Base-by-base conservation (phyloP, 768 basidiomycete species). In the Mycena vitilis region DNA sequence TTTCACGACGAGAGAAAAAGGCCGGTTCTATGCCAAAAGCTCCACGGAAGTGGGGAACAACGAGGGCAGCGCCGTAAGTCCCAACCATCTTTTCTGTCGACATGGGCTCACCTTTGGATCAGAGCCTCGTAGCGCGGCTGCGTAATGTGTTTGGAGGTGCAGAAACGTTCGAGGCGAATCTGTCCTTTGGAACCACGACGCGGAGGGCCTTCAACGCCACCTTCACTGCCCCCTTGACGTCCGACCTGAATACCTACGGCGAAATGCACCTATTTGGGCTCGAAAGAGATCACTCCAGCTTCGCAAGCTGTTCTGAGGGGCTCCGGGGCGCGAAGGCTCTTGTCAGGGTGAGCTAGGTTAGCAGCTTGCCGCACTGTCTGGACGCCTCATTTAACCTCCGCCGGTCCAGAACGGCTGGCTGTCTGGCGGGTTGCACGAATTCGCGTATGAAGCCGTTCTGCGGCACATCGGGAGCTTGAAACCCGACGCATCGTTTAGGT, bases 31-130 rank as follows among this genome's bases (percentile, higher is more conserved):
- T 72, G 73, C 96, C 9, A 94, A 92, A 70, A 94, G 91, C 4
- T 86, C 93, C 6, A 98, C 96, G 4, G 96, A 98, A 75, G 83
- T 98, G 8, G 97, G 98, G 5, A 95, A 97, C 67, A 92, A 91
- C 57, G 98, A 98, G 78, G 97, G 94, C 13, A 95, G 83, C 63
- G 95, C 95, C n/a, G 96, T 95, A 75, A 76, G 94, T 86, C 34
- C 8, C 54, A 54, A n/a, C 23, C 13, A 44, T 8, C 60, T 0
- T 25, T 37, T 53, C 62, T 60, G 11, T 52, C 51, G 37, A 42
- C 23, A 18, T 48, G 49, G 66, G 34, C 57, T 56, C 55, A 55
- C 51, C 45, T 55, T 42, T 58, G 23, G 10, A n/a, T 7, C 66
- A 83, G 95, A 92, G 91, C 62, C 87, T 91, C 47, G 94, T 91